Base-by-base conservation (phyloP, 129 eudicot species). In the Erigeron canadensis region DNA sequence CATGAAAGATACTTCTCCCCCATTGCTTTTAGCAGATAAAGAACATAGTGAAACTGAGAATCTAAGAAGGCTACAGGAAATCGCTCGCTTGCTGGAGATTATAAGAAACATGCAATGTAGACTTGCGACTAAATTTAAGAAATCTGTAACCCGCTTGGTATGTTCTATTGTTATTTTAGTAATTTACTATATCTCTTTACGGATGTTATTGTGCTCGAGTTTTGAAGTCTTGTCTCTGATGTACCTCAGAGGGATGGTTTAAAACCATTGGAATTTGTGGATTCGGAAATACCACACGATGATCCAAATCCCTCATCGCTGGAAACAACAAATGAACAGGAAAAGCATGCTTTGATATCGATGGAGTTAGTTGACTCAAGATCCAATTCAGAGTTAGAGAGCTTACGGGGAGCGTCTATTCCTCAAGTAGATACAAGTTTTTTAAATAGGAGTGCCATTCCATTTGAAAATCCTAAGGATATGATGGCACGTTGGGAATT, bases 401-500 rank as follows among this genome's bases (percentile, higher is more conserved):
- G 69, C 55, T 47, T 56, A n/a, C 75, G 63, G 48, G 80, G 74
- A 61, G 71, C 76, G 39, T 73, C 86, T 71, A 66, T 62, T 64
- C 67, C 79, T 48, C 79, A 63, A 42, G 53, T 81, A 50, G 95
- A 78, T 65, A 82, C 70, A 78, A 65, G 75, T 74, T 47, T 80
- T 10, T 59, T 72, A 8, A 80, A 79, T 47, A 91, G 78, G 66
- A 80, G 80, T 53, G 34, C 67, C 74, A 64, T 77, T 67, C 81
- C 84, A 15, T 8, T 72, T 59, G 96, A 94, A 82, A 94, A 89
- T 74, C 92, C 98, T 6, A 94, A 82, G 65, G 96, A 94, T 77
- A 94, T 94, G 98, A 87, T 94, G 68, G 87, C 95, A 56, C 96
- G 98, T 19, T 94, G 98, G 98, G 93, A 89, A 67, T 17, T 80